Conservation (phyloP, 2,329 filamentous ascomycete species). For the Ceratocystiopsis brevicomis region DNA sequence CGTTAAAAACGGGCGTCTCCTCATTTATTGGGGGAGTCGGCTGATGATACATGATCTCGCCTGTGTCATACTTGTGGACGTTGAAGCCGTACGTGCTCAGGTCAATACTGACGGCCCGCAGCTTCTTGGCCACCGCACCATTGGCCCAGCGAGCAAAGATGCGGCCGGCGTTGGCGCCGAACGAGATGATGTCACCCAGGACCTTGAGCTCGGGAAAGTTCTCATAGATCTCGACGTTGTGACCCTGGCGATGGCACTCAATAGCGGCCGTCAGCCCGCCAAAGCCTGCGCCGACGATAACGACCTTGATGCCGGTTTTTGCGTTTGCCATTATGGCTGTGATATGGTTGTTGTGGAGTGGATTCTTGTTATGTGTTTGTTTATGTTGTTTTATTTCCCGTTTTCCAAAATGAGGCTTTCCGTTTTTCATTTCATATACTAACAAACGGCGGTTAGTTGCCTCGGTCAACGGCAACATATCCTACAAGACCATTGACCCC, state of each 20-base stretch:
- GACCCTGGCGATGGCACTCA: slow-evolving; percentile 42
- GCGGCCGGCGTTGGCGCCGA: slow-evolving; percentile 39
- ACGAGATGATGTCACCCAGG: slow-evolving; percentile 43
- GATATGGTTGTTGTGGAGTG: background rate
- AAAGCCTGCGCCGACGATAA: slow-evolving; percentile 35
- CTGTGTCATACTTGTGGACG: slow-evolving; percentile 41
- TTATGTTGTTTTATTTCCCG: background rate
- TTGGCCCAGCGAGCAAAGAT: slow-evolving; percentile 40
- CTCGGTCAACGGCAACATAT: too few relatives aligned
- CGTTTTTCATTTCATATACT: too few relatives aligned
- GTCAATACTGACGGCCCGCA: slow-evolving; percentile 33
- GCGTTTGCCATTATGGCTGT: slow-evolving; percentile 1
- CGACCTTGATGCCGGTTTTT: slow-evolving; percentile 32
- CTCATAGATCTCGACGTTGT: slow-evolving; percentile 39
- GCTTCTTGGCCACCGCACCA: slow-evolving; percentile 25
- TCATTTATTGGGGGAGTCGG: slow-evolving; percentile 22
- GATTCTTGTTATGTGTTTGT: background rate
- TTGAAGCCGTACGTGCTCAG: slow-evolving; percentile 35
- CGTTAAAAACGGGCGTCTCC: slow-evolving; percentile 37
- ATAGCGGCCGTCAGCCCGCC: slow-evolving; percentile 43
- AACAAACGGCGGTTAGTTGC: too few relatives aligned
- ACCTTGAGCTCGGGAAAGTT: slow-evolving; percentile 36
- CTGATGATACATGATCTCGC: slow-evolving; percentile 41
- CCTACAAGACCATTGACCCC: too few relatives aligned
- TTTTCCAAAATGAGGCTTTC: too few relatives aligned